Evolutionary conservation across 2,329 filamentous ascomycete species (phyloP).

Genomic region (Xylaria sp.): DNA sequence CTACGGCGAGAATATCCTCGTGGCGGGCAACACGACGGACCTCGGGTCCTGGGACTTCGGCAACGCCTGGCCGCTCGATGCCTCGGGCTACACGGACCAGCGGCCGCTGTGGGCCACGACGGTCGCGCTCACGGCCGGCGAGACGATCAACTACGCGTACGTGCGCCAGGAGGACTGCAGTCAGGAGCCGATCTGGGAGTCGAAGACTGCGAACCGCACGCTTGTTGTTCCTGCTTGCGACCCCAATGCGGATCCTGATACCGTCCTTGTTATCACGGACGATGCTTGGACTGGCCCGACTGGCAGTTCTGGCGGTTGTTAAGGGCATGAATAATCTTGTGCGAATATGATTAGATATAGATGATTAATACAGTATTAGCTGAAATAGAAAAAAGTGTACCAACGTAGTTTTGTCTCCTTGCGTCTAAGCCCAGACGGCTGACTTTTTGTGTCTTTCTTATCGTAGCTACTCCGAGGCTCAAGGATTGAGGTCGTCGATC

Average conservation of each 20-base stretch:
- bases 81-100: constrained; percentile 55
- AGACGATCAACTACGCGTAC: constrained; percentile 59
- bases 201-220: constrained; percentile 52
- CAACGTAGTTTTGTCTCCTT: neutral
- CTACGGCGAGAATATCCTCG: constrained; percentile 60
- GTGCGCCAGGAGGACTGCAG: constrained; percentile 57
- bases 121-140: constrained; percentile 55
- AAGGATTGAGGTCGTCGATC: too few relatives aligned
- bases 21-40: constrained; percentile 56
- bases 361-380: neutral
- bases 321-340: neutral
- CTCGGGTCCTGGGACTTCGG: constrained; percentile 58
- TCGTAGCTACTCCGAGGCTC: neutral
- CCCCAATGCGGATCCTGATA: constrained; percentile 40
- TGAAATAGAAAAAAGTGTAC: neutral
- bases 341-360: neutral
- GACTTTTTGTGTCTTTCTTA: neutral
- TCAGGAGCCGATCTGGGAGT: constrained; percentile 57
- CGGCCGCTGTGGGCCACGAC: constrained; percentile 59
- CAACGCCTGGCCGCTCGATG: constrained; percentile 54
- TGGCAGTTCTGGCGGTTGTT: constrained; percentile 46
- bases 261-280: constrained; percentile 47
- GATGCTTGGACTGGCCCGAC: constrained; percentile 54
- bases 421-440: neutral
- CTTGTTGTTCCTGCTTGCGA: constrained; percentile 55